A percentile compares a stretch with the other conserved stretches of the same genome.
Conservation (phyloP, 768 basidiomycete genomes). For the Albatrellus ellisii region DNA sequence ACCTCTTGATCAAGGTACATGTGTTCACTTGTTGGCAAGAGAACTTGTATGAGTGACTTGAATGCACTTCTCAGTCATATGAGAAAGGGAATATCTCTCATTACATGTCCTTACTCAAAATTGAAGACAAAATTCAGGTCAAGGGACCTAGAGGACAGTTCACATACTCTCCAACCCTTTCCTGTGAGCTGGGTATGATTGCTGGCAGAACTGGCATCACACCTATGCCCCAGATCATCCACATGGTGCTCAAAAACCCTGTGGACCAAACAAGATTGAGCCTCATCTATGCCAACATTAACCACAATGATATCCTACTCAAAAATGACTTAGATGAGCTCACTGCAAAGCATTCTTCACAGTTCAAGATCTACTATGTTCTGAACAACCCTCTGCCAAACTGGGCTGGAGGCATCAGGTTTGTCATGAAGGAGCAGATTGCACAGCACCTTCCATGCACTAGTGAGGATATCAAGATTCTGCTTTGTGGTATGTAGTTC, state of each 20-base stretch:
- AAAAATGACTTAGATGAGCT: slow-evolving; percentile 80
- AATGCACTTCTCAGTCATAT: slow-evolving; percentile 49
- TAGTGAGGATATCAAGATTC: slow-evolving; percentile 59
- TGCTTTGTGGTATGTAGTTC: slow-evolving; percentile 59
- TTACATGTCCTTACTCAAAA: slow-evolving; percentile 65
- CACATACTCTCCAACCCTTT: slow-evolving; percentile 60
- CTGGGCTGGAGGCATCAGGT: slow-evolving; percentile 88
- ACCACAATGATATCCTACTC: slow-evolving; percentile 83
- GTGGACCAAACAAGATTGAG: slow-evolving; percentile 68
- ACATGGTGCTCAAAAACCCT: slow-evolving; percentile 85
- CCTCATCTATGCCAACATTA: slow-evolving; percentile 96
- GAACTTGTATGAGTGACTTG: background rate
- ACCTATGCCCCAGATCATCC: slow-evolving; percentile 97
- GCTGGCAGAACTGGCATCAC: slow-evolving; percentile 98
- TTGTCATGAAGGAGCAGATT: slow-evolving; percentile 89
- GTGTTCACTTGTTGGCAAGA: no score
- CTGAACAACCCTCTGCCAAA: slow-evolving; percentile 85
- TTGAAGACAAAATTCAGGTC: slow-evolving; percentile 80
- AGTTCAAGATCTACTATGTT: slow-evolving; percentile 80
- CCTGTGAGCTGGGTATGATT: slow-evolving; percentile 87
- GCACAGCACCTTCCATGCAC: slow-evolving; percentile 62
- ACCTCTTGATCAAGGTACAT: slow-evolving; percentile 88
- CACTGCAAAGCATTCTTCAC: slow-evolving; percentile 39
- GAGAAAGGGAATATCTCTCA: slow-evolving; percentile 96
- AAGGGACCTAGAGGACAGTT: slow-evolving; percentile 97